Evolutionary conservation across 164 flowering plant genomes (phyloP).

Genomic region (Santalum album): DNA sequence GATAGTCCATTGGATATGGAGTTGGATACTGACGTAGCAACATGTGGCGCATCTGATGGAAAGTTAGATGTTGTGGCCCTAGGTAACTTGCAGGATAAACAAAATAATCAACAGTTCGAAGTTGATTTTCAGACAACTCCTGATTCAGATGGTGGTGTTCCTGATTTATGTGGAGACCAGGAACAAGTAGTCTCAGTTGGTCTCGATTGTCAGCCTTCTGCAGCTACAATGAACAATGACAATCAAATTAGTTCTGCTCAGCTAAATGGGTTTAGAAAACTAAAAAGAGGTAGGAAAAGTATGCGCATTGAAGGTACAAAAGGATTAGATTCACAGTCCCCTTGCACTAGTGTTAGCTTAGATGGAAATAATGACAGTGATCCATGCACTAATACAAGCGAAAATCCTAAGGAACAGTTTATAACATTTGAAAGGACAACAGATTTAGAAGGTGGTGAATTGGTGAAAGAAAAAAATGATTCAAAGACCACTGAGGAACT

Average conservation of each 20-base stretch:
- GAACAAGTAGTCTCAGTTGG: constrained; percentile 22
- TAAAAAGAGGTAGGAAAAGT: constrained; percentile 22
- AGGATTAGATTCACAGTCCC: constrained; percentile 55
- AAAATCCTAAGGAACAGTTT: constrained; percentile 20
- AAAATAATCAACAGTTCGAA: constrained; percentile 18
- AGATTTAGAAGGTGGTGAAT: constrained; percentile 11
- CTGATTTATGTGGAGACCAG: constrained; percentile 19
- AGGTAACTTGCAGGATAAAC: constrained; percentile 18
- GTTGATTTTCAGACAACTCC: constrained; percentile 17
- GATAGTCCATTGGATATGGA: constrained; percentile 30
- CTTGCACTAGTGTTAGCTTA: constrained; percentile 30
- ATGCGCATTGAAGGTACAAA: constrained; percentile 27
- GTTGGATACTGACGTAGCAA: too few species aligned
- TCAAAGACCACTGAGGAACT: constrained; percentile 18
- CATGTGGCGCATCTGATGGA: too few species aligned
- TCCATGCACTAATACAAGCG: constrained; percentile 24
- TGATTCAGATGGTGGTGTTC: constrained; percentile 12
- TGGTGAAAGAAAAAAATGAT: constrained; percentile 24
- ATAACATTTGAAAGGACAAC: constrained; percentile 18
- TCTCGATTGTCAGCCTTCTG: constrained; percentile 23
- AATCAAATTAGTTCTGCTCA: constrained; percentile 20
- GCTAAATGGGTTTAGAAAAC: constrained; percentile 27
- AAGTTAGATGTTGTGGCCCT: constrained; percentile 17
- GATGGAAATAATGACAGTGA: constrained; percentile 42
- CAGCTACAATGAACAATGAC: constrained; percentile 21